These are phyloP conservation scores for Sphaerostilbella broomeana DNA, from an alignment of 2,329 filamentous ascomycete species.

Conservation along the genomic window DNA sequence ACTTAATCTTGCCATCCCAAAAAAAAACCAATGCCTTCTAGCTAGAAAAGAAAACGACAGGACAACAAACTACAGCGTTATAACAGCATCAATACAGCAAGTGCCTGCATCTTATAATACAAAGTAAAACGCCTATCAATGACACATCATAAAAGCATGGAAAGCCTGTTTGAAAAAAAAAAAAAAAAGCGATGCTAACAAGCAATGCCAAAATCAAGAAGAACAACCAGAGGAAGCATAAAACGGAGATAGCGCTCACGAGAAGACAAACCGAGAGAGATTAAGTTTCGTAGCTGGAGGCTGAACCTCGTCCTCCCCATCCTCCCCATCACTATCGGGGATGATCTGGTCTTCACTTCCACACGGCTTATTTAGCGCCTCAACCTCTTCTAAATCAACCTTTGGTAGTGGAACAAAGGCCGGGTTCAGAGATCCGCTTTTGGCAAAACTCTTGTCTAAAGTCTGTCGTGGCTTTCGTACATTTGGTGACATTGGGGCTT, in stretches of 20 bases:
- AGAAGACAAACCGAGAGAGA: conserved; percentile 43
- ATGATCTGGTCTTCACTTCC: conserved; percentile 54
- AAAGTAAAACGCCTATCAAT: too few relatives aligned
- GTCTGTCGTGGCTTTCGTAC: conserved; percentile 23
- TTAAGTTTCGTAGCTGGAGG: conserved; percentile 33
- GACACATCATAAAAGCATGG: conserved; percentile 8
- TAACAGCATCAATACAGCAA: too few relatives aligned
- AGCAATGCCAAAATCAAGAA: not conserved
- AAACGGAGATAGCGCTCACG: conserved; percentile 13
- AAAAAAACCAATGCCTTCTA: too few relatives aligned
- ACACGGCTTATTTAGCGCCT: conserved; percentile 39
- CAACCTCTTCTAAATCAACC: conserved; percentile 47
- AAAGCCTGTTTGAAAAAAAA: not conserved
- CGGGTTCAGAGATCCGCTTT: conserved; percentile 42
- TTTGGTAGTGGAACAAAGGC: conserved; percentile 49
- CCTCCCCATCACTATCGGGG: conserved; percentile 45
- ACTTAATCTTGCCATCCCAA: too few relatives aligned
- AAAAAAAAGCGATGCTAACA: too few relatives aligned
- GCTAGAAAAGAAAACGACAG: too few relatives aligned
- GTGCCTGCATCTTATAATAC: too few relatives aligned
- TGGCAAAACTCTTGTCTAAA: conserved; percentile 22
- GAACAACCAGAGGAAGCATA: not conserved
- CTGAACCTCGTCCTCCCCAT: conserved; percentile 32
- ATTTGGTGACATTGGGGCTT: conserved; percentile 22
- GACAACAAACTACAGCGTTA: too few relatives aligned